These are phyloP conservation scores for Pythium oligandrum DNA, from an alignment of 352 stramenopile species.

Conservation along the genomic window DNA sequence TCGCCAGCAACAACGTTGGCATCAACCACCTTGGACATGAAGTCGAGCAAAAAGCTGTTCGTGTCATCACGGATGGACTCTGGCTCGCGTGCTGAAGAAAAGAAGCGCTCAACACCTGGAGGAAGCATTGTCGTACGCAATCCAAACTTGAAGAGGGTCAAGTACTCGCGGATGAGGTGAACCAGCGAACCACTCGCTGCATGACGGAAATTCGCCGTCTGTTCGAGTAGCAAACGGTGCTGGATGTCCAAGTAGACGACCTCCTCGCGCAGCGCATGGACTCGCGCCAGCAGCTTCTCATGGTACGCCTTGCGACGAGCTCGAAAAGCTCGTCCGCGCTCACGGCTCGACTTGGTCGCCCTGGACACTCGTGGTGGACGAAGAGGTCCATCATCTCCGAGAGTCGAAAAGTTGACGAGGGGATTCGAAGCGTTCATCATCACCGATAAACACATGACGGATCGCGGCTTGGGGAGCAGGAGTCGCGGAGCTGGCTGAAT, in stretches of 20 bases:
- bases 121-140: background rate
- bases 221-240: background rate
- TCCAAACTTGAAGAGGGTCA: background rate
- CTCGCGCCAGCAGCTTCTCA: background rate
- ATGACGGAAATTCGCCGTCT: background rate
- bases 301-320: background rate
- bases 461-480: no score
- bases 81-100: background rate
- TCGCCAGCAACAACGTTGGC: background rate
- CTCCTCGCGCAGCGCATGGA: background rate
- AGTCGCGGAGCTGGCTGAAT: no score
- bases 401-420: no score
- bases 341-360: background rate
- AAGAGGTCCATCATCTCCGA: no score
- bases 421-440: no score
- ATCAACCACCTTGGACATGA: background rate
- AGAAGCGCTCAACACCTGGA: background rate
- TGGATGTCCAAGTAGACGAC: background rate
- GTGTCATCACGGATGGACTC: background rate
- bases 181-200: background rate
- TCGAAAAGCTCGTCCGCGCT: background rate
- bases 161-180: background rate
- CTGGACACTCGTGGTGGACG: no score
- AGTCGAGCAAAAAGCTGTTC: background rate
- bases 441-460: no score